Evolutionary conservation across 164 flowering plant genomes (phyloP), one percentile per base, ranked within the genome.

Genomic region (Magnolia officinalis): DNA sequence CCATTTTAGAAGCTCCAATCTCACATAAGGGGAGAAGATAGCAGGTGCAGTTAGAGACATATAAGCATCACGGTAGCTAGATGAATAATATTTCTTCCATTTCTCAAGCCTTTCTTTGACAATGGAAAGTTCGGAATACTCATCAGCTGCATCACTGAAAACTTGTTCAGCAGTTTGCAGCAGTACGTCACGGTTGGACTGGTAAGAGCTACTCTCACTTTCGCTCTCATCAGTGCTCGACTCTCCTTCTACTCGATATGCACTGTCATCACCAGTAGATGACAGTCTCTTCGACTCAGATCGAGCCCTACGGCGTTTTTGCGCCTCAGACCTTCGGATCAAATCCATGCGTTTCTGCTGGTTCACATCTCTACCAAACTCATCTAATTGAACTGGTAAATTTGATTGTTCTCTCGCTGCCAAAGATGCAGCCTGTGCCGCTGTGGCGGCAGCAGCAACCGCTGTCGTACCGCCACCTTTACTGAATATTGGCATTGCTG

Each of bases 141-240:
- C 97, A 77, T 92, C 93, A 55, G 89, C 78, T 26, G 96, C 98
- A 84, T 94, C 97, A 84, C 92, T 88, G 78, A 96, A 91, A 74
- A 96, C 78, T 45, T 90, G 82, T 52, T 82, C 92, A 73, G 97
- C 95, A 79, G 87, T 86, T 84, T 88, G 90, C 61, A 96, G 91
- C 79, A 92, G 78, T 79, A 72, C 63, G 51, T 88, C 82, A 29
- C 89, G 88, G 75, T 82, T 86, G 31, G 95, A 89, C 73, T 86
- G 78, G 72, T 92, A 92, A 45, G 94, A 92, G 31, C 78, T 75
- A 80, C 79, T 87, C 85, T 96, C 98, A 78, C 88, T 87, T 72
- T 96, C 99, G 79, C 99, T 96, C 80, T 94, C 98, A 87, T 96
- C 99, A 76, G 99, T 90, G 84, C 97, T 96, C 3, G 91, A 90